These are phyloP conservation scores for Claviceps pazoutovae DNA, from an alignment of 2,329 filamentous ascomycete genomes.

Conservation along the genomic window DNA sequence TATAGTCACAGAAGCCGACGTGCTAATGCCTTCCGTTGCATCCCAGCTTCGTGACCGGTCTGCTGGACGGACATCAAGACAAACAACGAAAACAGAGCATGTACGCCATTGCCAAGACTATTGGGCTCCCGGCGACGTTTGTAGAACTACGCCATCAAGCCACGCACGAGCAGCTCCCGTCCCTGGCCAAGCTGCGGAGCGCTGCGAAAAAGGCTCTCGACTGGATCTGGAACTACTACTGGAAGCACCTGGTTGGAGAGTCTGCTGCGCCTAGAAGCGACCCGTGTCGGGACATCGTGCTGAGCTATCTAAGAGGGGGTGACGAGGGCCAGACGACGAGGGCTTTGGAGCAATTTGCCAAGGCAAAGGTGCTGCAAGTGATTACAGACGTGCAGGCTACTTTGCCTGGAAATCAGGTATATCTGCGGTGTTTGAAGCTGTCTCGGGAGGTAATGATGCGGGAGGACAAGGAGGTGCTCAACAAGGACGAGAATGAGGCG, in stretches of 20 bases:
- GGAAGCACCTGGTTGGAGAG: conserved; percentile 37
- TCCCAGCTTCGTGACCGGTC: conserved; percentile 61
- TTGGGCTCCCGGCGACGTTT: conserved; percentile 61
- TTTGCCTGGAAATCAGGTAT: conserved; percentile 27
- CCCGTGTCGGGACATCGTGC: conserved; percentile 22
- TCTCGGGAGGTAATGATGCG: conserved; percentile 25
- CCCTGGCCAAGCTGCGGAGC: conserved; percentile 55
- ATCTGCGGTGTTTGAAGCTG: conserved; percentile 31
- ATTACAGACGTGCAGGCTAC: conserved; percentile 26
- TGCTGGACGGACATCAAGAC: conserved; percentile 60
- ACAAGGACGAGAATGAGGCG: conserved; percentile 8
- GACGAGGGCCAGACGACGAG: conserved; percentile 15
- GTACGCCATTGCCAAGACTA: conserved; percentile 55
- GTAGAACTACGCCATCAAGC: conserved; percentile 83
- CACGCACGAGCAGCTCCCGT: conserved; percentile 77
- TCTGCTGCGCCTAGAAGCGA: conserved; percentile 6
- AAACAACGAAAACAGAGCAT: conserved; percentile 55
- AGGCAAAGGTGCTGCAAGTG: conserved; percentile 20
- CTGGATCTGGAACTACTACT: conserved; percentile 89
- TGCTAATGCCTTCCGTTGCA: neutral
- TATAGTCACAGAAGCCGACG: neutral
- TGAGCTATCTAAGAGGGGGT: conserved; percentile 25
- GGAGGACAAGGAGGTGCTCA: conserved; percentile 4
- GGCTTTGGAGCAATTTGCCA: conserved; percentile 23
- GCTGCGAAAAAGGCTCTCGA: conserved; percentile 56